Evolutionary conservation across 768 basidiomycete species (phyloP).

Genomic region (Kwoniella heveanensis): DNA sequence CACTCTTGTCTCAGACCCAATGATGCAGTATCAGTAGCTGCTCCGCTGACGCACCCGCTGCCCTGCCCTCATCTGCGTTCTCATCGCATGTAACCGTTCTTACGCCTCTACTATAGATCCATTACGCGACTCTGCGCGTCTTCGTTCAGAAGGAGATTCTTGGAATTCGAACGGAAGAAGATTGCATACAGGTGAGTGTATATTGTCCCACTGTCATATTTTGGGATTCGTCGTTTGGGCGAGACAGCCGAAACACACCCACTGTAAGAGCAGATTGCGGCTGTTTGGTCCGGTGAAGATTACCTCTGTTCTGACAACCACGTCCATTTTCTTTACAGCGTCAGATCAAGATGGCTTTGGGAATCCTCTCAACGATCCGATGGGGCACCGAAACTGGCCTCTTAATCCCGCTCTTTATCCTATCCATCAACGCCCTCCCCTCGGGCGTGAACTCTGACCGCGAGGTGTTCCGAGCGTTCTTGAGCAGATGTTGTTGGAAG

Average conservation of each 20-base stretch:
- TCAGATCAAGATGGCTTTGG: neutral
- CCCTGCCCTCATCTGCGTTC: neutral
- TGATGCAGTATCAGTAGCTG: too few species aligned
- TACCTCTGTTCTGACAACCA: too few species aligned
- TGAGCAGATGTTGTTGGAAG: neutral
- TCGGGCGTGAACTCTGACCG: neutral
- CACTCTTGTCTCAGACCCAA: too few species aligned
- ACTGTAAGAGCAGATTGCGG: too few species aligned
- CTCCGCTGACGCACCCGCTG: too few species aligned
- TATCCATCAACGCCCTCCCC: neutral
- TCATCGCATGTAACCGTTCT: neutral
- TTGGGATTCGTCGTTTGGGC: neutral
- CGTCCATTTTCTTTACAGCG: neutral
- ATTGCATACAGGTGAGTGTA: slow-evolving; percentile 1
- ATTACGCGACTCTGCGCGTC: neutral
- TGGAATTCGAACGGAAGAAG: neutral
- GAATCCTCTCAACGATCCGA: neutral
- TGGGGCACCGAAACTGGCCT: neutral
- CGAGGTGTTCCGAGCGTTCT: neutral
- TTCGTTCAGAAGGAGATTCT: neutral
- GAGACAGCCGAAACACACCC: neutral
- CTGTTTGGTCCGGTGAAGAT: too few species aligned
- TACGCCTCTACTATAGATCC: neutral
- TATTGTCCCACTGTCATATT: too few species aligned
- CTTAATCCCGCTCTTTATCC: neutral